A percentile compares a stretch with the other conserved stretches of the same genome.
These are phyloP conservation scores for Citrus hindsii DNA, from an alignment of 345 rosid species.

Conservation along the genomic window DNA sequence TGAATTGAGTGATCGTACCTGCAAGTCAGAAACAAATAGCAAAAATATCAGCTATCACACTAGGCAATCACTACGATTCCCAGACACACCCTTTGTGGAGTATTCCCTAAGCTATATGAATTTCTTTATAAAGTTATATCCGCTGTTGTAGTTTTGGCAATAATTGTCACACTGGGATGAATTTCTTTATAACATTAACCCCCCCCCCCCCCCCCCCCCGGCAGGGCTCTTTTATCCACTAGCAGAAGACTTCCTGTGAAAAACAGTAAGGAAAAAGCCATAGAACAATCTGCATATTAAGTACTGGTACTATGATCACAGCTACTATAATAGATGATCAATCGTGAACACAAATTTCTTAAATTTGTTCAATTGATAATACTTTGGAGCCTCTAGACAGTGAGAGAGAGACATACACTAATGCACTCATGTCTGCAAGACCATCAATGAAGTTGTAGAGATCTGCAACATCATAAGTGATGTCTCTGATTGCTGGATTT, in stretches of 20 bases:
- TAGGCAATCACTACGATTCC: neutral
- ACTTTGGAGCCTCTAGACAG: neutral
- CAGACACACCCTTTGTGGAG: neutral
- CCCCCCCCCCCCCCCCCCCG: fast-evolving
- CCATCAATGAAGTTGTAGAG: slow-evolving; percentile 89
- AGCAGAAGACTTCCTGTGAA: neutral
- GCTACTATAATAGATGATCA: neutral
- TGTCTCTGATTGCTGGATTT: slow-evolving; percentile 67
- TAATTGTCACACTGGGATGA: neutral
- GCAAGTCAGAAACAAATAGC: slow-evolving; percentile 24
- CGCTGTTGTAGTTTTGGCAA: neutral
- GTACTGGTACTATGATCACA: neutral
- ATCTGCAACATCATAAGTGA: slow-evolving; percentile 73
- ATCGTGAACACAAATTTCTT: neutral
- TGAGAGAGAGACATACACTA: slow-evolving; percentile 58
- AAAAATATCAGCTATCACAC: slow-evolving; percentile 6
- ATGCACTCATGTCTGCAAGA: slow-evolving; percentile 82
- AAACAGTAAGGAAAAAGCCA: neutral
- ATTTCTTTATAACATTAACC: too few species aligned
- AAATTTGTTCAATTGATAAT: neutral
- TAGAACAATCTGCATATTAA: neutral
- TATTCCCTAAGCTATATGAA: neutral
- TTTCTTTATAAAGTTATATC: neutral
- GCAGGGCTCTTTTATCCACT: too few species aligned
- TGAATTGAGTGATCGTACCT: slow-evolving; percentile 66